Base-by-base conservation (phyloP, 2,329 filamentous ascomycete genomes). In the Pseudogymnoascus verrucosus region DNA sequence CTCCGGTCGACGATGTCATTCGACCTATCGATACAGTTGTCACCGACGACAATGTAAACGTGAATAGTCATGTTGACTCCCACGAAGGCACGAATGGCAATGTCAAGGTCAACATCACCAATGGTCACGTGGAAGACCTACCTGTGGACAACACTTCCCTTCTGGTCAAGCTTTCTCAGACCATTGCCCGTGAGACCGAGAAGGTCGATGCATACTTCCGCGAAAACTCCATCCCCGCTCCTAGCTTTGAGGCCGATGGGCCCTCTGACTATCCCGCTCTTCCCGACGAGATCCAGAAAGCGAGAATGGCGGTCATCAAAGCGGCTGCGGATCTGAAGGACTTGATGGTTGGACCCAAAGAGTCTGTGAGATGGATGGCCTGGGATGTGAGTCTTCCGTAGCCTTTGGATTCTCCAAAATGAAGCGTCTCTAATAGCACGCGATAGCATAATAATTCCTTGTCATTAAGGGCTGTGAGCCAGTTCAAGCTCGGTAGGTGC, bases 321-420 rank as follows among this genome's bases (percentile, higher is more conserved):
- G 80, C 81, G 7, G 79, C 80, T 2, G 78, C 74, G 63, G 79
- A 83, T 66, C 74, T 84, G 12, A 75, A 74, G 2, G 71, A 76
- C 57, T 71, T 84, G 61, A 77, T 80, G 14, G 76, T 79, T 21
- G 82, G 82, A 0, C 81, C 82, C 0, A 74, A 76, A 37, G 81
- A 84, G 67, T 75, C 72, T n/a, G 68, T 84, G 6, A 74, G 82
- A 71, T 84, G 80, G 79, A 76, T 78, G 61, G 75, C 79, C 62
- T 83, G 79, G 81, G 79, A 77, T 69, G 81, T 82, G 69, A 71
- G 79, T 74, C 28, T 51, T 57, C n/a, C 4, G 7, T 39, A 37
- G n/a, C 14, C 4, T 54, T 28, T 10, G 3, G 14, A 7, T 54
- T 47, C 23, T 28, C 14, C 44, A 51, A 26, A 51, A 19, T 6